Evolutionary conservation across 768 basidiomycete species (phyloP), one percentile per base, ranked within the genome.

Genomic region (Cyclocybe cylindracea): DNA sequence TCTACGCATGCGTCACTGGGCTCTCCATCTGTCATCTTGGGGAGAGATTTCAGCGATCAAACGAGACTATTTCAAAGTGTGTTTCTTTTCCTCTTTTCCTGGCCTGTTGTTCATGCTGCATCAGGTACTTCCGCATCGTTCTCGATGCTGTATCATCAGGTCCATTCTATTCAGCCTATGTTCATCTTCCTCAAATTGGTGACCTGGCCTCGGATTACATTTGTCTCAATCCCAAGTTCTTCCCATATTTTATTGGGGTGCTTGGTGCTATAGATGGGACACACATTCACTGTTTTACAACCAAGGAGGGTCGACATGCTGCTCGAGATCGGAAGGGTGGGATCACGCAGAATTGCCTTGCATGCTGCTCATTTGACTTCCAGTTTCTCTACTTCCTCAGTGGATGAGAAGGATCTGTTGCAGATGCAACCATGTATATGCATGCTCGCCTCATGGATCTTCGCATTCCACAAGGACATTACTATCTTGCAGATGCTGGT

Each of bases 371-470:
- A 1, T 76, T 75, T 44, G 42, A 64, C 29, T 53, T 78, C 19
- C 35, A 47, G 1, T 77, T 78, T 44, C 56, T 61, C 5, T 78
- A 76, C 55, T 39, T 73, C 5, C 53, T 72, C 3, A 68, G 62
- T 48, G 72, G 75, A 1, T 77, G 70, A 68, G 75, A 79, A 38
- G 76, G 75, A 0, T 69, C 66, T 34, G 62, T 63, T 4, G 60
- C 73, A 3, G 72, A 78, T 65, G 57, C 64, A 11, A 50, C 55
- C 0, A 60, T 76, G 14, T 76, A 60, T 56, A 35, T 62, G 4
- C 42, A 71, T 63, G 66, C 71, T 4, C 56, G 57, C 0, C 7
- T 54, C 1, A 45, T 45, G 2, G 66, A 68, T 52, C 61, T 77
- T 31, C 39, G 32, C 0, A 68, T 76, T 37, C 66, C 70, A 1